These are phyloP conservation scores for Sclerotinia glacialis DNA, from an alignment of 2,329 filamentous ascomycete species.

Conservation along the genomic window DNA sequence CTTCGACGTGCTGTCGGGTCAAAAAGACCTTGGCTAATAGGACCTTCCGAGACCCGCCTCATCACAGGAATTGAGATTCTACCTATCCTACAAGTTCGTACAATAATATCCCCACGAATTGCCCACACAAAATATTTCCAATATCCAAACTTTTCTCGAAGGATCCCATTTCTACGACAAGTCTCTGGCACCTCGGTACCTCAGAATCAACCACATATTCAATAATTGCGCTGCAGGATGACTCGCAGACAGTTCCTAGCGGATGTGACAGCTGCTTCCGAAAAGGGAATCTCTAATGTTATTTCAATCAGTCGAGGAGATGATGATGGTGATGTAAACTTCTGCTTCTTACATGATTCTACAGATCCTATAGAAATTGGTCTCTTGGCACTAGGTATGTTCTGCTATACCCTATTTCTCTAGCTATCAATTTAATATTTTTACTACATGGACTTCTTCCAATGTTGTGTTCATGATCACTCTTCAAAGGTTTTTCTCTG, in stretches of 20 bases:
- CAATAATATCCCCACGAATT: neutral
- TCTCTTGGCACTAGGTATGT: constrained; percentile 32
- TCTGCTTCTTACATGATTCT: constrained; percentile 49
- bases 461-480: no score
- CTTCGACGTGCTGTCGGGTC: neutral
- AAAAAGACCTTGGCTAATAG: neutral
- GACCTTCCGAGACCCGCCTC: neutral
- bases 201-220: neutral
- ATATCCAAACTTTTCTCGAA: neutral
- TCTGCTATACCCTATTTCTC: neutral
- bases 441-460: neutral
- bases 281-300: constrained; percentile 48
- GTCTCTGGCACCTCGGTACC: neutral
- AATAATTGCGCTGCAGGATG: constrained; percentile 47
- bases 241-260: constrained; percentile 62
- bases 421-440: neutral
- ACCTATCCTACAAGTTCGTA: neutral
- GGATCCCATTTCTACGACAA: neutral
- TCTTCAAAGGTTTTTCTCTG: neutral
- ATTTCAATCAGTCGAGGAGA: constrained; percentile 57
- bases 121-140: neutral
- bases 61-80: neutral
- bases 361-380: constrained; percentile 33
- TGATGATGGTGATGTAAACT: constrained; percentile 69
- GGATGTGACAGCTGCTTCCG: constrained; percentile 49